Conservation (phyloP, 352 stramenopile species). For the Detonula confervacea region DNA sequence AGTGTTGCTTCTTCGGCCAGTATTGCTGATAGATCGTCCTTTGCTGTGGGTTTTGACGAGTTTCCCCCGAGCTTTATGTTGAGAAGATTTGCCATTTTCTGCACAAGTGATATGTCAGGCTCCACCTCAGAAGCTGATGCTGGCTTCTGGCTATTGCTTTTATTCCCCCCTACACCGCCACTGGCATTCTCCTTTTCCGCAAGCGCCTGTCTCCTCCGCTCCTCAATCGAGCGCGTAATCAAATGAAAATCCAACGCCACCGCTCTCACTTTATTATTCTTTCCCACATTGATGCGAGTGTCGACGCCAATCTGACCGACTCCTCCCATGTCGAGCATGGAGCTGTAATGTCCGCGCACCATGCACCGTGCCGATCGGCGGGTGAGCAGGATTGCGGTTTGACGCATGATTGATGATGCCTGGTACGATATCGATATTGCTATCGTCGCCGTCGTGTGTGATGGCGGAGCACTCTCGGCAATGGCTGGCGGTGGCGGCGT, state of each 20-base stretch:
- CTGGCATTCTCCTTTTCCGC: slow-evolving; percentile 29
- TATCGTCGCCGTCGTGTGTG: no score
- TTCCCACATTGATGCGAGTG: slow-evolving; percentile 63
- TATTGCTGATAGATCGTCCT: slow-evolving; percentile 53
- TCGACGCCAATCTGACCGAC: slow-evolving; percentile 28
- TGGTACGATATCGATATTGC: no score
- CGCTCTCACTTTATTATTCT: slow-evolving; percentile 81
- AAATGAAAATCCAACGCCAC: slow-evolving; percentile 83
- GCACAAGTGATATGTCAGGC: slow-evolving; percentile 55
- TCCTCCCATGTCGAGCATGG: slow-evolving; percentile 82
- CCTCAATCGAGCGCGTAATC: slow-evolving; percentile 61
- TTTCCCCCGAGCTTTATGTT: slow-evolving; percentile 60
- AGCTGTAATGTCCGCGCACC: slow-evolving; percentile 45
- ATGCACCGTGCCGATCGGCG: slow-evolving; percentile 8
- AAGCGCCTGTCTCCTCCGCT: slow-evolving; percentile 21
- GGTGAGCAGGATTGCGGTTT: slow-evolving; percentile 6
- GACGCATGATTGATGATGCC: no score
- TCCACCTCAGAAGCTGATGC: slow-evolving; percentile 11
- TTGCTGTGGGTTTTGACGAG: slow-evolving; percentile 16
- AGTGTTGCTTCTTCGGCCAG: slow-evolving; percentile 16
- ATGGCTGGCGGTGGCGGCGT: no score
- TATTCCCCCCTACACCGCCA: slow-evolving; percentile 4
- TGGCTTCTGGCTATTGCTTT: background rate
- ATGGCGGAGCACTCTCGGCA: no score
- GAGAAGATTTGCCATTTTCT: slow-evolving; percentile 73